phyloP scores from a whole-genome alignment of 2,329 filamentous ascomycete species.

The Phialocephala subalpina region DNA sequence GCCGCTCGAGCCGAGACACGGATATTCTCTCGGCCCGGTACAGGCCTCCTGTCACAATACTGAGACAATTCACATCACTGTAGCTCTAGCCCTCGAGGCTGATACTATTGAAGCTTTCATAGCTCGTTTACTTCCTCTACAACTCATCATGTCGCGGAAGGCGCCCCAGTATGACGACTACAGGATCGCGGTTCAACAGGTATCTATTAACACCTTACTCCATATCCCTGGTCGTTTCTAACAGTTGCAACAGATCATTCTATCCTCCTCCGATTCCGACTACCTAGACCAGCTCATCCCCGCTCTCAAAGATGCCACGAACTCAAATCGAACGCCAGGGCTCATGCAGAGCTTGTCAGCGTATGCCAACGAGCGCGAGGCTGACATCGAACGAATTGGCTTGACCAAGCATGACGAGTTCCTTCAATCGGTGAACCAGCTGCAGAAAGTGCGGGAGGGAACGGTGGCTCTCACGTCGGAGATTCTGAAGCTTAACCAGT shows the following conservation, averaged over 20 bases:
- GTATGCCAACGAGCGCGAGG: slow-evolving; percentile 86
- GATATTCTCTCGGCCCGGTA: background rate
- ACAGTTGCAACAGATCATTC: slow-evolving; percentile 75
- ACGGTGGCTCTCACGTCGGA: slow-evolving; percentile 89
- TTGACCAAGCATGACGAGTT: slow-evolving; percentile 98
- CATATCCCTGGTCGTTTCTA: slow-evolving; percentile 18
- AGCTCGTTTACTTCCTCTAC: background rate
- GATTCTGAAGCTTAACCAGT: slow-evolving; percentile 91
- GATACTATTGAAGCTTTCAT: background rate
- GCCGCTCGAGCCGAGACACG: background rate
- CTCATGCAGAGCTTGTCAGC: slow-evolving; percentile 81
- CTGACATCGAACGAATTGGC: slow-evolving; percentile 93
- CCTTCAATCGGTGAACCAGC: slow-evolving; percentile 88
- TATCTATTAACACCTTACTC: slow-evolving; percentile 21
- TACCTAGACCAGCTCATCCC: slow-evolving; percentile 97
- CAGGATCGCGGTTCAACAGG: slow-evolving; percentile 42
- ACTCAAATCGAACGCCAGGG: slow-evolving; percentile 74
- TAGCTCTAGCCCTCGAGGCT: background rate
- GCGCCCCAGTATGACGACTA: slow-evolving; percentile 44
- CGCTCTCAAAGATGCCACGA: slow-evolving; percentile 87
- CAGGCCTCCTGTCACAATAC: too few relatives aligned
- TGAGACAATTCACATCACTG: too few relatives aligned
- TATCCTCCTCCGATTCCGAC: slow-evolving; percentile 89
- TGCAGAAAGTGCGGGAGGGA: slow-evolving; percentile 90
- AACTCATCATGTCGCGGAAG: slow-evolving; percentile 36